Base-by-base conservation (phyloP, 2,329 filamentous ascomycete genomes). In the Monosporascus sp. region DNA sequence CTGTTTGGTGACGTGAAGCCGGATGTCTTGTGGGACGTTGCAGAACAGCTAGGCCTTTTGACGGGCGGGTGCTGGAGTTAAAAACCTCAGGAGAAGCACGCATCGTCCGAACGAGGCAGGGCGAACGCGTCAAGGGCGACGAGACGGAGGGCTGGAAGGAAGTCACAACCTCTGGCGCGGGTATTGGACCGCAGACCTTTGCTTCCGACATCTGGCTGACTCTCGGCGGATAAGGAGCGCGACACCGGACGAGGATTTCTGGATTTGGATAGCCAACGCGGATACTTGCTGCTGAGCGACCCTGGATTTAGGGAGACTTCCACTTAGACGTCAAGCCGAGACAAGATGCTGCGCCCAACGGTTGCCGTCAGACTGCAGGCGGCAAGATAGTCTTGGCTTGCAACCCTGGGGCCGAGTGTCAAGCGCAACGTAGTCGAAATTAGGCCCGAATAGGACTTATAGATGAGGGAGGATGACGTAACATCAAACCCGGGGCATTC, bases 21-120 rank as follows among this genome's bases (percentile, higher is more conserved):
- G 59, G 58, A 61, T 59, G 56, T 59, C 58, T 63, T 60, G 64
- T 68, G 60, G 58, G 60, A 68, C 63, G 60, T 58, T 58, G 53
- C 48, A 60, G 54, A 56, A 57, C 51, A 53, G 59, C 52, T 53
- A 60, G 47, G 27, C 62, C 56, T 64, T 65, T 63, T 60, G 63
- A 63, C 48, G 60, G 54, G 37, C 38, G 58, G 55, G 53, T 46
- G 41, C 56, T 59, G 55, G 56, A 41, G 54, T 53, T 52, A 53
- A 52, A 49, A 57, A 55, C 27, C 52, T 62, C 58, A 50, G 58
- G 50, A 14, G 40, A 43, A 24, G 43, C 31, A 46, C 43, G 43
- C 31, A 46, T 26, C 9, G 14, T 46, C 43, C 24, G 24, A 7
- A 46, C 14, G 26, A 24, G 43, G 24, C 43, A 46, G n/a, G 43